Evolutionary conservation across 1,139 yeast species (phyloP).

Genomic region (Taphrina flavorubra): DNA sequence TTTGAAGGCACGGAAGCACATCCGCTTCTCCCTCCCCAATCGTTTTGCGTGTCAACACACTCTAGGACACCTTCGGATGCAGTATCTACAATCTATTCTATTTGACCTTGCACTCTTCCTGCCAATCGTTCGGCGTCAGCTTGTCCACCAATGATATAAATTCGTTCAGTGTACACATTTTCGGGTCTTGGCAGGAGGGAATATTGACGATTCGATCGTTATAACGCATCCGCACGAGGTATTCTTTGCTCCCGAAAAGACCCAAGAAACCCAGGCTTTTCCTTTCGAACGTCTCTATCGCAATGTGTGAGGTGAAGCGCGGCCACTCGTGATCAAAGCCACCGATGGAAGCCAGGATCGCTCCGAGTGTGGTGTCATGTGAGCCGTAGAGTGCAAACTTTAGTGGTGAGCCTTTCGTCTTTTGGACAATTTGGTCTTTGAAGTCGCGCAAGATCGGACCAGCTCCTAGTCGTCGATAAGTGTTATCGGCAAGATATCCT

Average conservation of each 20-base stretch:
- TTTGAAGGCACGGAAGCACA: no score
- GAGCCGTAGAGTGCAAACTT: conserved; percentile 47
- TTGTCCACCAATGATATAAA: conserved; percentile 41
- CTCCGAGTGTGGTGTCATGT: conserved; percentile 48
- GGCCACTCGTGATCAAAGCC: conserved; percentile 47
- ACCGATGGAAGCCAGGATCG: conserved; percentile 46
- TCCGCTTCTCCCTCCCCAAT: no score
- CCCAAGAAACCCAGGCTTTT: conserved; percentile 20
- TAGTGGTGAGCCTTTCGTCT: conserved; percentile 34
- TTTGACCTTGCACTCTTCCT: conserved; percentile 41
- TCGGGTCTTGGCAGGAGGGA: conserved; percentile 45
- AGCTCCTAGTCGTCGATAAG: conserved; percentile 43
- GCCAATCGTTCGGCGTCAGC: conserved; percentile 46
- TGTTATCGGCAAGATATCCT: conserved; percentile 44
- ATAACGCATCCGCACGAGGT: conserved; percentile 46
- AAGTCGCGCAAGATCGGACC: conserved; percentile 43
- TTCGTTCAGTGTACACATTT: conserved; percentile 46
- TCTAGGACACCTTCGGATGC: accelerated
- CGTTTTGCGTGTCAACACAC: no score
- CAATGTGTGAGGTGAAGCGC: conserved; percentile 46
- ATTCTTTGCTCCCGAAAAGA: conserved; percentile 37
- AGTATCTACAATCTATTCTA: background rate
- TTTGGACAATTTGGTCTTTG: conserved; percentile 36
- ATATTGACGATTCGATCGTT: conserved; percentile 45
- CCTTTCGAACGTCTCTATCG: conserved; percentile 45